Evolutionary conservation across 2,329 filamentous ascomycete species (phyloP), one percentile per base, ranked within the genome.

Genomic region (Claviceps sp.): DNA sequence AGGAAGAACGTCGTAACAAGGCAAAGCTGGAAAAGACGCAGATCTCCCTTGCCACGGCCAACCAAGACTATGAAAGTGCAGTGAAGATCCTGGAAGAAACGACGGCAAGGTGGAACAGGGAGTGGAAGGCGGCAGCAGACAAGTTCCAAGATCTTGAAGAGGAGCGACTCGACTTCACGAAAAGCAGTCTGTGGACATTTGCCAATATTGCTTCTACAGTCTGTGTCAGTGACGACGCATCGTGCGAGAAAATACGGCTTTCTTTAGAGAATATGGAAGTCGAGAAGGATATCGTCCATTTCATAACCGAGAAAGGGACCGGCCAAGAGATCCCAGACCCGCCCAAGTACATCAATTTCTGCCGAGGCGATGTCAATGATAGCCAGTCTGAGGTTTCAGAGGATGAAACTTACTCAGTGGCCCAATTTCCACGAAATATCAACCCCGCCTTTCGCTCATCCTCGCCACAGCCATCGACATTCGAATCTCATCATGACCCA

Each of bases 121-220:
- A 98, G 66, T 98, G 93, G 93, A 98, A 97, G 69, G 82, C 87
- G 20, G 93, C 91, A 1, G 95, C 93, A 61, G 94, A 94, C 75
- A 98, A 97, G 73, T 98, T 98, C 68, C 94, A 98, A 72, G 94
- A 98, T 62, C 79, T 98, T 13, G 93, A 98, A 69, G 94, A 98
- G 67, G 93, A 98, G 69, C 80, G 93, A 44, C 77, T 98, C 40
- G 93, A 98, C 68, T 98, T 95, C 64, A 90, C 89, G 58, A 98
- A 97, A 75, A 95, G 87, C 70, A 97, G 93, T 62, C 74, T 98
- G 7, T 98, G 93, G 94, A 91, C 84, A 14, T 98, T 97, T 70
- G 91, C 93, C 52, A 98, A 98, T 66, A 89, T 98, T 60, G 83
- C 93, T 1, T 97, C 91, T 0, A 97, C 91, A 0, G 93, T 97